Conservation (phyloP, 305 asterid species). For the Rubia peregrina region DNA sequence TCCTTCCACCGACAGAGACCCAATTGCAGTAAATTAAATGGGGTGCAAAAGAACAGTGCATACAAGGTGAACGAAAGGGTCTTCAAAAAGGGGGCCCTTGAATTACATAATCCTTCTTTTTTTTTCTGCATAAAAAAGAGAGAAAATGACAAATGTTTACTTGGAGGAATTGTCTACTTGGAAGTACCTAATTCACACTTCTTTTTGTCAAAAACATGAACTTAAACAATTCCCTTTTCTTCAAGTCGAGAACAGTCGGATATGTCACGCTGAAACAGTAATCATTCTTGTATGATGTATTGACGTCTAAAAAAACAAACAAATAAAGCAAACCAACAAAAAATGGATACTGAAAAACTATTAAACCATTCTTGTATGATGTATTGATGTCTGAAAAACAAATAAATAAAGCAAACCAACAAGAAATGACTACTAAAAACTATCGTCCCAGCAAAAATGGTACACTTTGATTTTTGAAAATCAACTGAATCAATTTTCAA, state of each 20-base stretch:
- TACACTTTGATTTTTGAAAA: no score
- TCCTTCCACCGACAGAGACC: slow-evolving; percentile 27
- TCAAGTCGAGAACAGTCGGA: neutral
- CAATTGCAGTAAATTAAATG: slow-evolving; percentile 4
- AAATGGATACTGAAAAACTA: neutral
- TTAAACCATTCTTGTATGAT: neutral
- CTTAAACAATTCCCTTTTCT: neutral
- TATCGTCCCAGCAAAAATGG: no score
- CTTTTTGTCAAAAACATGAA: neutral
- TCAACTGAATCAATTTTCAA: no score
- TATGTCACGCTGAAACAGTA: neutral
- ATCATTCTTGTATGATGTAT: neutral
- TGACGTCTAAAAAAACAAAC: no score
- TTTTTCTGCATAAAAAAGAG: neutral
- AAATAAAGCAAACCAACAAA: neutral
- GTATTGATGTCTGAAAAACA: no score
- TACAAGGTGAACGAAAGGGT: slow-evolving; percentile 13
- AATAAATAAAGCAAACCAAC: neutral
- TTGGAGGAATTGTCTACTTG: neutral
- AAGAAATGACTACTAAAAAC: neutral
- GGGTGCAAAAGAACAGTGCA: neutral
- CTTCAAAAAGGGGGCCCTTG: neutral
- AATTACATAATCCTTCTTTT: neutral
- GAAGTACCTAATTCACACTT: neutral
- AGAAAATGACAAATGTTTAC: neutral